Conservation (phyloP, 768 basidiomycete species). For the Amanita muscaria region DNA sequence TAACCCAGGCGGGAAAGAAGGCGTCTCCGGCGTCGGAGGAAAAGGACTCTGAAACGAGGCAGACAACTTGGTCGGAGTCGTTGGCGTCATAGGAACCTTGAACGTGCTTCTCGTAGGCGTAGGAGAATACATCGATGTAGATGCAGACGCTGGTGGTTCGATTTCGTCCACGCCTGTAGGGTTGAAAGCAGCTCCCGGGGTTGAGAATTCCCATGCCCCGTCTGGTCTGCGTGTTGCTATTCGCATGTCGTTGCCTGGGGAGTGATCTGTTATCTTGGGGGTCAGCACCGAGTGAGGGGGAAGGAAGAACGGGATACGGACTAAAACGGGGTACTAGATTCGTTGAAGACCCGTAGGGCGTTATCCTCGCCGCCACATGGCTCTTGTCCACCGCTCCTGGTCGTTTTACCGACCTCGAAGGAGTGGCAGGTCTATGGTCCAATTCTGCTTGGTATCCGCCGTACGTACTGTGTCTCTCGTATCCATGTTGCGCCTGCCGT, state of each 20-base stretch:
- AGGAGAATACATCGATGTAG: slow-evolving; percentile 8
- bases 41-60: no score
- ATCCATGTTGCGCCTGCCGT: no score
- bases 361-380: slow-evolving; percentile 3
- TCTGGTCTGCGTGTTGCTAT: slow-evolving; percentile 43
- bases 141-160: slow-evolving; percentile 11
- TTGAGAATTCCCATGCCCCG: slow-evolving; percentile 48
- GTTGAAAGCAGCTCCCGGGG: slow-evolving; percentile 31
- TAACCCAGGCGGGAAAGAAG: no score
- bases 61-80: no score
- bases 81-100: no score
- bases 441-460: no score
- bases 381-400: neutral
- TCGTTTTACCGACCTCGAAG: no score
- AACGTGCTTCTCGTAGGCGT: no score
- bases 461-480: no score
- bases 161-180: slow-evolving; percentile 31
- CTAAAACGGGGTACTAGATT: neutral
- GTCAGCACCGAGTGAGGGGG: neutral
- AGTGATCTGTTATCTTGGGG: slow-evolving; percentile 29
- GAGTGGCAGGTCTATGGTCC: no score
- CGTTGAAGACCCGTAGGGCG: slow-evolving; percentile 1
- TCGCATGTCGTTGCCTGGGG: slow-evolving; percentile 49
- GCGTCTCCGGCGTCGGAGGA: slow-evolving; percentile 20
- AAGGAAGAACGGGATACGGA: neutral